phyloP scores from a whole-genome alignment of 2,329 filamentous ascomycete genomes.

The Calonectria crousiana region DNA sequence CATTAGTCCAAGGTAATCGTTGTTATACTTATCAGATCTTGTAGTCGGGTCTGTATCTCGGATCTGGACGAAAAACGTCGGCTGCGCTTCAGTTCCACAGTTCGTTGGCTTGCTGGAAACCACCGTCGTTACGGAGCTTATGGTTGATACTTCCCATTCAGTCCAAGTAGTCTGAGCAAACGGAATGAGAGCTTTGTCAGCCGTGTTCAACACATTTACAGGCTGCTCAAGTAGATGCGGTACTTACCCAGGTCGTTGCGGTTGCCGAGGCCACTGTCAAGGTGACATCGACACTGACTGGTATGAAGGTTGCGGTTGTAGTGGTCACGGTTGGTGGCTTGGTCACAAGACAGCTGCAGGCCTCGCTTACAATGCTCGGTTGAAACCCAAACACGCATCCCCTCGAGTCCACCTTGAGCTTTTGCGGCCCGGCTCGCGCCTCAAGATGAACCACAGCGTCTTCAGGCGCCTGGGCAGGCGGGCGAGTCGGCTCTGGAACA shows the following conservation, averaged over 20 bases:
- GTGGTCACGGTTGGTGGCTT: slow-evolving; percentile 11
- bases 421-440: not conserved
- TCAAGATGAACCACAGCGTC: not conserved
- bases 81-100: slow-evolving; percentile 15
- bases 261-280: not conserved
- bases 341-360: slow-evolving; percentile 19
- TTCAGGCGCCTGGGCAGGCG: not conserved
- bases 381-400: not conserved
- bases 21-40: slow-evolving; percentile 4
- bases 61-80: slow-evolving; percentile 25
- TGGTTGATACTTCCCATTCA: not conserved
- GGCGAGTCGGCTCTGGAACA: not conserved
- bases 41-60: slow-evolving; percentile 18
- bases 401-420: not conserved
- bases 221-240: not conserved
- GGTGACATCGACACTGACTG: not conserved
- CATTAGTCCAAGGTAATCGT: not conserved
- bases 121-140: not conserved
- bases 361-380: not conserved
- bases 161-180: not conserved
- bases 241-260: not conserved
- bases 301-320: not conserved
- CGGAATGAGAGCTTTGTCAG: not conserved
- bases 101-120: slow-evolving; percentile 17
- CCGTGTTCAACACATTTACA: not conserved